A percentile compares a stretch with the other conserved stretches of the same genome.
phyloP scores from a whole-genome alignment of 768 basidiomycete species.

The Tubosaeta sp. region DNA sequence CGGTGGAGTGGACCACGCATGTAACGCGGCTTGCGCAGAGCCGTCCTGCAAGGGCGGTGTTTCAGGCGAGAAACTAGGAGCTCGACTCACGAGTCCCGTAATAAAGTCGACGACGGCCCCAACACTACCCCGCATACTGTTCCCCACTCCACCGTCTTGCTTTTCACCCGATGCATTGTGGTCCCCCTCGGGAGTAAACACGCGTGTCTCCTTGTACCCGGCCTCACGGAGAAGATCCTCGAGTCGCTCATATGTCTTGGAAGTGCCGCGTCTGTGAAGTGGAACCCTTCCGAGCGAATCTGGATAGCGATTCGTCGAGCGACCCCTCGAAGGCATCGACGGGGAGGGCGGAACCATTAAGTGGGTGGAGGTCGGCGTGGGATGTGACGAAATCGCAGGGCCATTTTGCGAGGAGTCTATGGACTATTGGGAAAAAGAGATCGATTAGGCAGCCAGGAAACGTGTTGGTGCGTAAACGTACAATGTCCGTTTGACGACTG shows the following conservation, averaged over 20 bases:
- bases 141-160: conserved; percentile 26
- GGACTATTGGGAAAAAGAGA: conserved; percentile 9
- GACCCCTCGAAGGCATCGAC: conserved; percentile 39
- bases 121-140: conserved; percentile 41
- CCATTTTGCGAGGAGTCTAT: conserved; percentile 6
- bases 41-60: conserved; percentile 8
- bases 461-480: conserved; percentile 7
- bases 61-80: conserved; percentile 19
- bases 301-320: conserved; percentile 49
- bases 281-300: conserved; percentile 63
- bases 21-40: conserved; percentile 1
- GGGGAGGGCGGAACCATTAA: conserved; percentile 26
- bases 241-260: conserved; percentile 75
- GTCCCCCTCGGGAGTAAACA: conserved; percentile 83
- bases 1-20: conserved; percentile 21
- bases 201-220: conserved; percentile 88
- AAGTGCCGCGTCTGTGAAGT: conserved; percentile 73
- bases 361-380: conserved; percentile 5
- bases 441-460: conserved; percentile 9
- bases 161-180: conserved; percentile 33
- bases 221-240: conserved; percentile 85
- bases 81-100: conserved; percentile 48
- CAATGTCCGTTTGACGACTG: conserved; percentile 13
- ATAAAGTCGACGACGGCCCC: conserved; percentile 63
- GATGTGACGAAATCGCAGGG: conserved; percentile 5